phyloP scores from a whole-genome alignment of 179 eudicot genomes.

The Carnegiea gigantea region DNA sequence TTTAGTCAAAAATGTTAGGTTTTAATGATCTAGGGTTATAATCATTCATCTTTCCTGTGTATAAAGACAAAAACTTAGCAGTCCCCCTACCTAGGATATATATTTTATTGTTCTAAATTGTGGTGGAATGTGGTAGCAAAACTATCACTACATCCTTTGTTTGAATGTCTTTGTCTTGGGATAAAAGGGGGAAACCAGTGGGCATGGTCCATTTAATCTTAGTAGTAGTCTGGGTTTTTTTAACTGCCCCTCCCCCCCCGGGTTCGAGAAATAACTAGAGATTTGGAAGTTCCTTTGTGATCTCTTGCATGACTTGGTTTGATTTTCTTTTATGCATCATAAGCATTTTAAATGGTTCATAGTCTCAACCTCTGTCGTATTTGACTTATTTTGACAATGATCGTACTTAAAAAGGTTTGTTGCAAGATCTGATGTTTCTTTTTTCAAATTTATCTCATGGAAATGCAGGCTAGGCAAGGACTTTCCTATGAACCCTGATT shows the following conservation, averaged over 20 bases:
- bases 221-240: not conserved
- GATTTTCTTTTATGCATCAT: not conserved
- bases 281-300: not conserved
- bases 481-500: constrained; percentile 52
- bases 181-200: not conserved
- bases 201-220: not conserved
- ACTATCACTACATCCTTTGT: not conserved
- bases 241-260: not conserved
- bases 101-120: constrained; percentile 15
- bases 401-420: not conserved
- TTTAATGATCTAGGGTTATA: constrained; percentile 9
- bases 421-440: constrained; percentile 4
- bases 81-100: constrained; percentile 22
- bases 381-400: not conserved
- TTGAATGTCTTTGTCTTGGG: not conserved
- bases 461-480: constrained; percentile 81
- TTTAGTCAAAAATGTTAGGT: constrained; percentile 12
- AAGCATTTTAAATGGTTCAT: not conserved
- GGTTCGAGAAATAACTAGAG: not conserved
- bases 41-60: constrained; percentile 12
- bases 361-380: not conserved
- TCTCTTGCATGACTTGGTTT: not conserved
- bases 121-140: constrained; percentile 8
- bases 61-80: constrained; percentile 28
- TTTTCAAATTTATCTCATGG: not conserved